phyloP scores from a whole-genome alignment of 108 stramenopile genomes.

The Nannochloropsis gaditana region DNA sequence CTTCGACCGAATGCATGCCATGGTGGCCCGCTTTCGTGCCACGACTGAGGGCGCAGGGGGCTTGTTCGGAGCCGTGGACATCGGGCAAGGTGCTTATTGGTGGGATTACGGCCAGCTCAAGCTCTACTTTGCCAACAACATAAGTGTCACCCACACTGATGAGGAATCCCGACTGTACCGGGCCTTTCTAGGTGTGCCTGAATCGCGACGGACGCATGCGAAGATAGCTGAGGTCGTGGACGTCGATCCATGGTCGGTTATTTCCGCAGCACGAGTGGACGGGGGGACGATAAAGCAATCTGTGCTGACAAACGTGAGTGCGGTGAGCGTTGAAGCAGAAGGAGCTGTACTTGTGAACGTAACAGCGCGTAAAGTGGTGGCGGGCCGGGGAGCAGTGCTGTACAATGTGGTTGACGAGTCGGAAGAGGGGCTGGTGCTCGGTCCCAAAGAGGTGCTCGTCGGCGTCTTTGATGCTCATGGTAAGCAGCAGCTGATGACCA shows the following conservation, averaged over 20 bases:
- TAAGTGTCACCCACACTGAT: conserved; percentile 64
- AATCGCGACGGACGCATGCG: conserved; percentile 16
- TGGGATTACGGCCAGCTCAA: conserved; percentile 97
- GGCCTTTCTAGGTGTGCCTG: conserved; percentile 66
- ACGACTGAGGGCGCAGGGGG: conserved; percentile 55
- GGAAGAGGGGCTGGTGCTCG: conserved; percentile 69
- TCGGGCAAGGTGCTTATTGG: conserved; percentile 89
- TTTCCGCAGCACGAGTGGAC: conserved; percentile 45
- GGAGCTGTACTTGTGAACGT: conserved; percentile 94
- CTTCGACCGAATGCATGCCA: conserved; percentile 70
- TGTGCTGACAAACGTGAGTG: conserved; percentile 67
- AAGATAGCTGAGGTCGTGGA: conserved; percentile 24
- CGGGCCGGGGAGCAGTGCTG: conserved; percentile 74
- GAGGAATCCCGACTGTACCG: conserved; percentile 70
- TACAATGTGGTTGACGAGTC: conserved; percentile 86
- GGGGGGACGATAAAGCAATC: conserved; percentile 67
- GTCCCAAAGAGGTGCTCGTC: conserved; percentile 78
- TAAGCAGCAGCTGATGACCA: conserved; percentile 61
- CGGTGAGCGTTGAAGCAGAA: conserved; percentile 68
- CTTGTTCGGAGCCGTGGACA: conserved; percentile 93
- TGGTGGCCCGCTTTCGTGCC: conserved; percentile 63
- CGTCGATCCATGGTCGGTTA: conserved; percentile 34
- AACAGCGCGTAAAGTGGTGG: conserved; percentile 80
- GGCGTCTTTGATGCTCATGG: conserved; percentile 73
- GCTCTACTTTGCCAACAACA: conserved; percentile 80